Evolutionary conservation across 1,284 basidiomycete species (phyloP), one percentile per base, ranked within the genome.

Genomic region (Clitocybe nebularis): DNA sequence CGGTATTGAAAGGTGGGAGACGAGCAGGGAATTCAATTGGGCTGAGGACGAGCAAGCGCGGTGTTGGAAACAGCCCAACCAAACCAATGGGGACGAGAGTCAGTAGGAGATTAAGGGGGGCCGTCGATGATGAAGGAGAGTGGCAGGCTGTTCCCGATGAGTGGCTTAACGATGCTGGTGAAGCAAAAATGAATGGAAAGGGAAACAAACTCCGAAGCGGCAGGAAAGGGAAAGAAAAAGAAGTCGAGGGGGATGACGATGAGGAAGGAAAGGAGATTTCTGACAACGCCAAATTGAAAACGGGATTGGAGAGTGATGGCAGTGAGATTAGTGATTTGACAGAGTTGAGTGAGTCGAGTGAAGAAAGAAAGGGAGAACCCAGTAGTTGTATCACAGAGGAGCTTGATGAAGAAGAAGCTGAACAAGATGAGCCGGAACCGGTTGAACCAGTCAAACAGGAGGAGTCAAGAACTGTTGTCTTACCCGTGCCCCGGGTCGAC

Each of bases 121-220:
- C 62, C 7, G 67, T 14, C n/a, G 19, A 69, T 29, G 78, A 81
- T 6, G 81, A 81, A 0, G 54, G 81, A 1, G 84, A 79, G 52
- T 90, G 88, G 87, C 84, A 90, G 60, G 68, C 75, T 46, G 72
- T 90, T 23, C 88, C 88, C 0, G 74, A 81, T 3, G 88, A 87
- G 54, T 89, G 87, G 86, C 53, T 89, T 45, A 55, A 65, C 25
- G 46, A 34, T 5, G 46, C 32, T 1, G 33, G 17, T 11, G 66
- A 65, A 11, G 42, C 37, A 41, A 29, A 35, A 24, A n/a, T 19
- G n/a, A 41, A 11, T 19, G 20, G n/a, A 41, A 25, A 25, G 43
- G 38, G 48, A 50, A 39, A 48, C 25, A 48, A 50, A 36, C 23
- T 9, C 16, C 33, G 49, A 52, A 34, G 51, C 50, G 28, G 50